These are phyloP conservation scores for Chlamydomonas eustigma DNA, from an alignment of 139 green algal genomes.

Conservation along the genomic window DNA sequence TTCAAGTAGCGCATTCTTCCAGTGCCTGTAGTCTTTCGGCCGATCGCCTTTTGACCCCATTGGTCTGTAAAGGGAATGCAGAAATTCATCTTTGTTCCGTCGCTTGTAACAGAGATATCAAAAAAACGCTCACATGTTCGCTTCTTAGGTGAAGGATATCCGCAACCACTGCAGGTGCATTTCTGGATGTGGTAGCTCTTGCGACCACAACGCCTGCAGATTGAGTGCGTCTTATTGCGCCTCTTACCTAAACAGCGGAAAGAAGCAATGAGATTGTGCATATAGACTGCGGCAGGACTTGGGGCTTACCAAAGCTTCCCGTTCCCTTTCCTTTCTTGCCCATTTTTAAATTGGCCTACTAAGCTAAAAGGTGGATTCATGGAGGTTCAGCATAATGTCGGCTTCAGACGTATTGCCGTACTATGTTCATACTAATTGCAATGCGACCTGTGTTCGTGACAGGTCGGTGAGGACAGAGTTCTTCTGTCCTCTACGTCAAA, in stretches of 20 bases:
- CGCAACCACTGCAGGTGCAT: conserved; percentile 84
- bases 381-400: too few species aligned
- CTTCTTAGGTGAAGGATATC: conserved; percentile 90
- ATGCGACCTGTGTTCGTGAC: too few species aligned
- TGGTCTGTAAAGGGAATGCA: conserved; percentile 70
- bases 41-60: conserved; percentile 96
- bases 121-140: conserved; percentile 72
- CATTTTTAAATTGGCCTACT: too few species aligned
- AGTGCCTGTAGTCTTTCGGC: conserved; percentile 96
- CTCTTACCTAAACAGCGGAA: conserved; percentile 72
- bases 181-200: conserved; percentile 97
- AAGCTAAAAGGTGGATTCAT: too few species aligned
- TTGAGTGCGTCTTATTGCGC: conserved; percentile 95
- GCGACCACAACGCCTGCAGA: conserved; percentile 89
- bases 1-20: conserved; percentile 92
- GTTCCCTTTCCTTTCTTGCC: conserved; percentile 94
- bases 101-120: too few species aligned
- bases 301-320: conserved; percentile 78
- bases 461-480: too few species aligned
- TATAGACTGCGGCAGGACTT: background rate
- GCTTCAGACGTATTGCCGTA: too few species aligned
- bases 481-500: too few species aligned
- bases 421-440: too few species aligned
- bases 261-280: background rate
- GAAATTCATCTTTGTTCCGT: too few species aligned